Conservation (phyloP, 2,329 filamentous ascomycete species). For the Aspergillus sp. region DNA sequence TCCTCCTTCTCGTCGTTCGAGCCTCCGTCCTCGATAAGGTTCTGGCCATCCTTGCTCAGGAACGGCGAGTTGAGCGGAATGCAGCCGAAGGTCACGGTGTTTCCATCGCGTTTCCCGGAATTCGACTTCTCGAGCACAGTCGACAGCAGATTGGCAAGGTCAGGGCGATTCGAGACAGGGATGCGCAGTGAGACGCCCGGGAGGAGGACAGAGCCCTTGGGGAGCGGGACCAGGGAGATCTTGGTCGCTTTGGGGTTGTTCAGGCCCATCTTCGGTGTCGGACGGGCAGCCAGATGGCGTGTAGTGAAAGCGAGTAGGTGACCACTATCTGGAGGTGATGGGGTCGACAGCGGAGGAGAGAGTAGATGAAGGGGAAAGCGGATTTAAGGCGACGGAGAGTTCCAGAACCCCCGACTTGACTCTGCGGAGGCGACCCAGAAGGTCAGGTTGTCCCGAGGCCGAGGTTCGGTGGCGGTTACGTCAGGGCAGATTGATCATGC, state of each 20-base stretch:
- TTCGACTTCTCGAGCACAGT: constrained; percentile 71
- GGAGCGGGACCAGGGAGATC: constrained; percentile 72
- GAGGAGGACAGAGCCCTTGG: constrained; percentile 69
- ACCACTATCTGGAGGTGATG: not conserved
- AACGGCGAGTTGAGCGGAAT: constrained; percentile 72
- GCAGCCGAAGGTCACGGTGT: constrained; percentile 71
- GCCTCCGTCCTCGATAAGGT: constrained; percentile 58
- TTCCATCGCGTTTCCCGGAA: constrained; percentile 52
- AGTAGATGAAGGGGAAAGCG: constrained; percentile 3
- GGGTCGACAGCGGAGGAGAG: not conserved
- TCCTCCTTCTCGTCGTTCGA: constrained; percentile 37
- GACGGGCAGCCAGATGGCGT: constrained; percentile 7
- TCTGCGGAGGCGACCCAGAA: constrained; percentile 22
- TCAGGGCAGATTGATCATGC: constrained; percentile 12
- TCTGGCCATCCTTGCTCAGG: constrained; percentile 64
- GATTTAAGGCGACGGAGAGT: constrained; percentile 10
- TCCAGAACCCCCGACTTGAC: constrained; percentile 23
- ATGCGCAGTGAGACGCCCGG: constrained; percentile 80
- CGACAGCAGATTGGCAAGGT: constrained; percentile 79
- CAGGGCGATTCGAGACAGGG: constrained; percentile 70
- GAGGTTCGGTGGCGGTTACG: constrained; percentile 21
- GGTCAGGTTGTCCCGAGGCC: constrained; percentile 27
- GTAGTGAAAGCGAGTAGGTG: not conserved
- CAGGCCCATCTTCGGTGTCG: constrained; percentile 24
- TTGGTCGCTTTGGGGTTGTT: constrained; percentile 31